Evolutionary conservation across 257 asterid species (phyloP).

Genomic region (Rehmannia glutinosa): DNA sequence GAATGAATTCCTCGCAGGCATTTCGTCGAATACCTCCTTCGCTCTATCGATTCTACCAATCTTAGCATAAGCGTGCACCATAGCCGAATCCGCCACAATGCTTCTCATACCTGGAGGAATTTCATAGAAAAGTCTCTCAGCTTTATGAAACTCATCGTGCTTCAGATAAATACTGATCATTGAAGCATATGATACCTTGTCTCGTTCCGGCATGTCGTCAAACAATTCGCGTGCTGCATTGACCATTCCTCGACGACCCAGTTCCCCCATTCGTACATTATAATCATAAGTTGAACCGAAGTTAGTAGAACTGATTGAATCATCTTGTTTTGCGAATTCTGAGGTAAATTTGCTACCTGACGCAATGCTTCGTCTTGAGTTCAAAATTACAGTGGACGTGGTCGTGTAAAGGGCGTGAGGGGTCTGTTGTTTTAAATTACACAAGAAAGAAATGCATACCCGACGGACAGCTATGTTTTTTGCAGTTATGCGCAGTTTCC

Average conservation of each 20-base stretch:
- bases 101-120: slow-evolving; percentile 42
- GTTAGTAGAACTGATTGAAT: background rate
- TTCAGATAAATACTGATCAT: slow-evolving; percentile 49
- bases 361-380: slow-evolving; percentile 8
- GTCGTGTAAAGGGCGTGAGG: slow-evolving; percentile 14
- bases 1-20: slow-evolving; percentile 51
- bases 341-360: background rate
- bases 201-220: slow-evolving; percentile 47
- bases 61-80: slow-evolving; percentile 58
- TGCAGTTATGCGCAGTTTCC: slow-evolving; percentile 2
- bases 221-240: slow-evolving; percentile 38
- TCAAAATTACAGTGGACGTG: background rate
- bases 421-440: background rate
- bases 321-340: background rate
- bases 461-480: background rate
- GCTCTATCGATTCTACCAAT: slow-evolving; percentile 42
- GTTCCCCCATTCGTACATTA: slow-evolving; percentile 28
- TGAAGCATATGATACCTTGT: slow-evolving; percentile 44
- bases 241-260: slow-evolving; percentile 42
- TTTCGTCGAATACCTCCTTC: slow-evolving; percentile 38
- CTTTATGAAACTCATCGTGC: slow-evolving; percentile 39
- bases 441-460: background rate
- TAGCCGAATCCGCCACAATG: slow-evolving; percentile 61
- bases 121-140: slow-evolving; percentile 36
- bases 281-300: slow-evolving; percentile 19